Evolutionary conservation across 2,329 filamentous ascomycete species (phyloP), one percentile per base, ranked within the genome.

Genomic region (Beauveria pseudobassiana): DNA sequence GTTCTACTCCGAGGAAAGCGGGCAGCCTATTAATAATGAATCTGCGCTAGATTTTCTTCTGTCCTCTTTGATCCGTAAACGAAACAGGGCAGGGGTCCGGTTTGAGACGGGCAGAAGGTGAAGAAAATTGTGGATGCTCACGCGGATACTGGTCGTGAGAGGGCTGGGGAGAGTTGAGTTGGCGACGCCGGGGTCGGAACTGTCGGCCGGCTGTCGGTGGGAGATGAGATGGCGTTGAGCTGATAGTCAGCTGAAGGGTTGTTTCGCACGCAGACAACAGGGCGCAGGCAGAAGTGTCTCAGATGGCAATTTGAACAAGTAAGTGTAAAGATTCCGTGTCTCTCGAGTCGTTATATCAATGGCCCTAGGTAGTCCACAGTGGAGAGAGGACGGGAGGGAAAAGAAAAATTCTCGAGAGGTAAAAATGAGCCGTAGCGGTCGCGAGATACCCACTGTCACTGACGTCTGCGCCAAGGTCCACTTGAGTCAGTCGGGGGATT

Each of bases 91-190:
- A 16, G 50, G 58, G 49, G 50, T 53, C 53, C 58, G 58, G 50
- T 60, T 54, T 60, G 50, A 46, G 24, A 54, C 58, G 58, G 57
- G 14, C 48, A 45, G 46, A 26, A 42, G 24, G 5, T 30, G n/a
- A 54, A 60, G 6, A n/a, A 14, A 60, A 60, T 53, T 60, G 58
- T 60, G 58, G 58, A 60, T 60, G 58, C 58, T 34, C 28, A 54
- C 28, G 40, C 58, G 58, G 58, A 54, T 54, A 51, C 57, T 48
- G 57, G 57, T 51, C 48, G 45, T 58, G 48, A 59, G 48, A 43
- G 42, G 57, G 57, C 12, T 59, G 56, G 56, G 10, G 57, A n/a
- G 24, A 30, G 45, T 14, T 38, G 34, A 16, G 46, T 50, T 42
- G 28, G 42, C 2, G 24, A 50, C 2, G 46, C 38, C 57, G 57